Evolutionary conservation across 2,329 filamentous ascomycete species (phyloP), one percentile per base, ranked within the genome.

Genomic region (Cladophialophora exuberans): DNA sequence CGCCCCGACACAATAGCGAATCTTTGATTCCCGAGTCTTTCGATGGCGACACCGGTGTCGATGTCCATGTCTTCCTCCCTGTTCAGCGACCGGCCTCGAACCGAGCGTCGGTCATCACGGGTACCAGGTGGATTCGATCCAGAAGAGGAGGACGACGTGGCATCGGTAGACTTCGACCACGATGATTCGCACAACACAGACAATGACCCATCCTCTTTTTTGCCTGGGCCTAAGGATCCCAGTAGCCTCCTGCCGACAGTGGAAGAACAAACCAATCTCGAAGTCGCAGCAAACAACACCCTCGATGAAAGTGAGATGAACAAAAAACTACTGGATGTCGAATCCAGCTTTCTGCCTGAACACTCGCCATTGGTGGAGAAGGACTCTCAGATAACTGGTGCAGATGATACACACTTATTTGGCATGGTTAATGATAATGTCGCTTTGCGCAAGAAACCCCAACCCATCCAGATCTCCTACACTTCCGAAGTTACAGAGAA

Each of bases 341-440:
- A 85, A 66, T 85, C 83, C 3, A 85, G 82, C 64, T 85, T 86
- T 62, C 58, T 85, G 39, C 83, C 82, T 0, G 82, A 84, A 41
- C 72, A 75, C 1, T 79, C 79, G 2, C 71, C 72, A 2, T 68
- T 78, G 18, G 70, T 72, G 15, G 42, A 23, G 20, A 51, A 44
- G 35, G 36, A 52, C 30, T 47, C 68, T 15, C 60, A 62, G 10
- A 62, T 58, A 17, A 52, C 62, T 13, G 72, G 72, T 36, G 66
- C 64, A 9, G 75, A 76, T 55, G 75, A 78, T 65, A 77, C 74
- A 4, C 75, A 72, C 53, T 54, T 75, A 44, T 71, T 76, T 52
- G 73, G 73, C 6, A 64, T 73, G 15, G 52, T 67, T 6, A 65
- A 63, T 42, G 65, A 66, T 35, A 61, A 62, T 45, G 45, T 64